Conservation (phyloP, 208 protist genomes). For the Crithidia fasciculata region DNA sequence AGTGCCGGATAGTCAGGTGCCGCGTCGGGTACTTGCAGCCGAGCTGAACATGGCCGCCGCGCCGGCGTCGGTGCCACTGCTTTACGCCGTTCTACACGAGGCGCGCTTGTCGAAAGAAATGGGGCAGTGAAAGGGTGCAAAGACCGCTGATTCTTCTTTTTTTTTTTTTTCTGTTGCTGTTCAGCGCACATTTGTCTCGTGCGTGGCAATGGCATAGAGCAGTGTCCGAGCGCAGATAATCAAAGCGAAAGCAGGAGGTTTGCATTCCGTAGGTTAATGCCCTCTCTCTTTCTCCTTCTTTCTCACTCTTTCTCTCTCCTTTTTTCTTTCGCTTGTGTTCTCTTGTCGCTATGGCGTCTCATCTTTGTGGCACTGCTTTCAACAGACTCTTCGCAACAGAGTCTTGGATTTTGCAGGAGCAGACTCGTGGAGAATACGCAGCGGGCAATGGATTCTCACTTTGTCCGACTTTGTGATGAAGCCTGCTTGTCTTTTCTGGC, state of each 20-base stretch:
- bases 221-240: no score
- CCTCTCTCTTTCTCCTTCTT: not conserved
- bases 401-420: no score
- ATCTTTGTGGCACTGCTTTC: no score
- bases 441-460: no score
- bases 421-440: no score
- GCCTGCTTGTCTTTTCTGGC: no score
- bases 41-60: constrained; percentile 81
- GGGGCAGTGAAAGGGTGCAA: constrained; percentile 1
- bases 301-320: not conserved
- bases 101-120: constrained; percentile 58
- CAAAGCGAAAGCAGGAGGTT: no score
- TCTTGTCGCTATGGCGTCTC: not conserved
- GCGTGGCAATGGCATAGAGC: no score
- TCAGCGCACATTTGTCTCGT: not conserved
- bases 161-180: not conserved
- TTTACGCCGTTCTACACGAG: constrained; percentile 88
- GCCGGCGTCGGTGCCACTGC: constrained; percentile 66
- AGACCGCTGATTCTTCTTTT: not conserved
- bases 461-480: no score
- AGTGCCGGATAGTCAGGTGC: constrained; percentile 54
- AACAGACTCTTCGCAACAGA: no score
- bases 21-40: constrained; percentile 67
- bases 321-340: not conserved
- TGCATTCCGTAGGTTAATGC: no score